phyloP scores from a whole-genome alignment of 805 yeast genomes.

The Yarrowia hollandica region DNA sequence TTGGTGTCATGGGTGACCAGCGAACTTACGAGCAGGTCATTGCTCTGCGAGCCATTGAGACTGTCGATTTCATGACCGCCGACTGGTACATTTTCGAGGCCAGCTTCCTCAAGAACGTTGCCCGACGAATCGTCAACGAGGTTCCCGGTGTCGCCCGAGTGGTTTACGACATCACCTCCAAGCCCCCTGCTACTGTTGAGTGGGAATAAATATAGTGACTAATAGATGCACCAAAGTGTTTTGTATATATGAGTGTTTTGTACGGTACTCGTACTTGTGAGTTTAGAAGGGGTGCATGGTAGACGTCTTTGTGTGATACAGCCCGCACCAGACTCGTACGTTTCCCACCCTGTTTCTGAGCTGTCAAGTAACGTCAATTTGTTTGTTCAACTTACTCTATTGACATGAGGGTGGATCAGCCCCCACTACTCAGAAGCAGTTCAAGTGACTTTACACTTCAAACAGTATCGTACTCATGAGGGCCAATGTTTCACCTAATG shows the following conservation, averaged over 20 bases:
- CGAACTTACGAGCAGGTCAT: slow-evolving; percentile 99
- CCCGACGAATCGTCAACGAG: slow-evolving; percentile 96
- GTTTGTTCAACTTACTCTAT: too few relatives aligned
- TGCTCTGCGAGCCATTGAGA: slow-evolving; percentile 97
- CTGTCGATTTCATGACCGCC: slow-evolving; percentile 98
- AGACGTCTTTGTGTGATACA: neutral
- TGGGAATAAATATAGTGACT: slow-evolving; percentile 69
- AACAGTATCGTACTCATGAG: too few relatives aligned
- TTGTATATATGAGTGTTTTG: neutral
- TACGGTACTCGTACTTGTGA: too few relatives aligned
- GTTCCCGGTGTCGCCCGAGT: slow-evolving; percentile 99
- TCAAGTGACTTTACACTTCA: too few relatives aligned
- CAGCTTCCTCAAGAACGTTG: slow-evolving; percentile 84
- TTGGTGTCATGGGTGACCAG: slow-evolving; percentile 99
- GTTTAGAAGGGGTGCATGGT: too few relatives aligned
- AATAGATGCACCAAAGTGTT: slow-evolving; percentile 9
- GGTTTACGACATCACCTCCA: slow-evolving; percentile 96
- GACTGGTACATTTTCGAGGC: slow-evolving; percentile 98
- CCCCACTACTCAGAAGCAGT: too few relatives aligned
- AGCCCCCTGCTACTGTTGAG: slow-evolving; percentile 99
- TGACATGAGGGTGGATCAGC: too few relatives aligned
- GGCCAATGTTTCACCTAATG: neutral
- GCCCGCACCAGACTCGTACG: too few relatives aligned
- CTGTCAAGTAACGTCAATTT: too few relatives aligned
- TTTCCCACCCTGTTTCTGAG: too few relatives aligned